phyloP scores from a whole-genome alignment of 345 rosid genomes.

The Hibiscus syriacus region DNA sequence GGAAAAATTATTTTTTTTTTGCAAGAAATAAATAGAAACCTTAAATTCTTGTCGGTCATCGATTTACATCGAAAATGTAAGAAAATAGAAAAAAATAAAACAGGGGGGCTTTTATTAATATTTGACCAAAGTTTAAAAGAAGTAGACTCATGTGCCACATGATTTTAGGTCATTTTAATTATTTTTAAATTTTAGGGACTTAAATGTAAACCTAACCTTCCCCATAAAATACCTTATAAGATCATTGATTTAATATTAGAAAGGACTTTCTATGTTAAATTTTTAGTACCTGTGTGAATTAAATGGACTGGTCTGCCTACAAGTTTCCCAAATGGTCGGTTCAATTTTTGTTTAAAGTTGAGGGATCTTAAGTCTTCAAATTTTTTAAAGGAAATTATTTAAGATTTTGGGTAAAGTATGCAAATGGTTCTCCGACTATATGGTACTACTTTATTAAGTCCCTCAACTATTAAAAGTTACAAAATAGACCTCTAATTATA shows the following conservation, averaged over 20 bases:
- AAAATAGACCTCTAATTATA: no score
- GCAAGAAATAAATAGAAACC: background rate
- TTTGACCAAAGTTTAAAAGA: background rate
- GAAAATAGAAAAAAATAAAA: background rate
- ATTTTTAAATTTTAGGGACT: background rate
- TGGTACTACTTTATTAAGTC: no score
- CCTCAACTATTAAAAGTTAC: no score
- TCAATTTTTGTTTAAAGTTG: no score
- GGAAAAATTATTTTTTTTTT: background rate
- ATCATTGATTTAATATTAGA: background rate
- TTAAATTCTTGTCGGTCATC: conserved; percentile 1
- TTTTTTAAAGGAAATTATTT: no score
- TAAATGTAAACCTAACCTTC: background rate
- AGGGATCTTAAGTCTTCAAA: no score
- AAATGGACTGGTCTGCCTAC: conserved; percentile 2
- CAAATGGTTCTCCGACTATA: no score
- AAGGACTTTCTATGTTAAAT: background rate
- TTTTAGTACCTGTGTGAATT: background rate
- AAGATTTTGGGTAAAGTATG: no score
- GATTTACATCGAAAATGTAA: background rate
- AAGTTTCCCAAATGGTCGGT: no score
- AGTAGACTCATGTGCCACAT: background rate
- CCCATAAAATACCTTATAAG: background rate
- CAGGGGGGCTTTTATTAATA: background rate
- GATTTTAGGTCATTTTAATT: background rate